Conservation (phyloP, 257 asterid genomes). For the Fraxinus anomala region DNA sequence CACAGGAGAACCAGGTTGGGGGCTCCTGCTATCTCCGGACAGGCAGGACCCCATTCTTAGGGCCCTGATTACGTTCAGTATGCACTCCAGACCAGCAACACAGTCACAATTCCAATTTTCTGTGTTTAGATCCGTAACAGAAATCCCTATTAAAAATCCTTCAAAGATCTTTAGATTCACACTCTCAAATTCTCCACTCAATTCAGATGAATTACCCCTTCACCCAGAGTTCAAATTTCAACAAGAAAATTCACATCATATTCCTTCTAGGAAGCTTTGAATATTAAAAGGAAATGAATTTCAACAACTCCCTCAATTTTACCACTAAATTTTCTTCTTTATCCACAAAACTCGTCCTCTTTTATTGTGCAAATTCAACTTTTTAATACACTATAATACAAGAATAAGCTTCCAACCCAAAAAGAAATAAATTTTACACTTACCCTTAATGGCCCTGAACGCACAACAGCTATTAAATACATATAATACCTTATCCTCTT, state of each 20-base stretch:
- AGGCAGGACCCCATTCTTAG: constrained; percentile 98
- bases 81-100: constrained; percentile 86
- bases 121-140: constrained; percentile 66
- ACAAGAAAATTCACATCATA: background rate
- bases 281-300: background rate
- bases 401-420: constrained; percentile 30
- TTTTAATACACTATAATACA: constrained; percentile 22
- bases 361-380: constrained; percentile 7
- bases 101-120: constrained; percentile 63
- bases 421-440: constrained; percentile 37
- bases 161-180: constrained; percentile 21
- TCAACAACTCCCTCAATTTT: constrained; percentile 21
- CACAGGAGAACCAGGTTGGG: constrained; percentile 67
- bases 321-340: background rate
- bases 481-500: constrained; percentile 4
- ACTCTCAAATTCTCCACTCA: constrained; percentile 25
- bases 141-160: constrained; percentile 24
- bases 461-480: too few species aligned
- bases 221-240: constrained; percentile 24
- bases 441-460: constrained; percentile 25
- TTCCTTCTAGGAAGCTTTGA: background rate
- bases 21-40: constrained; percentile 83
- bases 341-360: constrained; percentile 21
- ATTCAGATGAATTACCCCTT: constrained; percentile 27
- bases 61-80: constrained; percentile 83